Conservation (phyloP, 108 stramenopile genomes). For the Aureococcus anophagefferens region DNA sequence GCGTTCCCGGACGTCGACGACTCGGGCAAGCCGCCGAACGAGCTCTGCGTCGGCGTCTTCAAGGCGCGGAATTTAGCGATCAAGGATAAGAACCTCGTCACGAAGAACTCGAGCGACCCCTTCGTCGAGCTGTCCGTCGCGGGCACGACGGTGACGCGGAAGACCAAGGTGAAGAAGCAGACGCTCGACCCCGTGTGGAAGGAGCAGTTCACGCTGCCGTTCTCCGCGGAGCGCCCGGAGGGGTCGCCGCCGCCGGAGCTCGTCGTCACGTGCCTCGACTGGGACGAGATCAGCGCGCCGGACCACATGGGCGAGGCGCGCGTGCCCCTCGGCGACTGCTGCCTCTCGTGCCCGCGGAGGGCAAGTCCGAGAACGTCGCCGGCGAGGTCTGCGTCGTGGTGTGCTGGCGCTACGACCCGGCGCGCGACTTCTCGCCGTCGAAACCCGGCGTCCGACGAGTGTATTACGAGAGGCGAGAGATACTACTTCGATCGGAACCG, state of each 20-base stretch:
- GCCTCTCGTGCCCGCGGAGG: too few species aligned
- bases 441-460: too few species aligned
- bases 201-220: conserved; percentile 2
- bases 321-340: neutral
- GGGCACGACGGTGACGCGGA: neutral
- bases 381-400: neutral
- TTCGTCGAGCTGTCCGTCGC: neutral
- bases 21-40: neutral
- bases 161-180: conserved; percentile 6
- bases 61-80: conserved; percentile 3
- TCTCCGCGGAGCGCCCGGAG: conserved; percentile 2
- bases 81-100: conserved; percentile 12
- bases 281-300: neutral
- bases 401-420: conserved; percentile 2
- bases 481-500: too few species aligned
- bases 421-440: neutral
- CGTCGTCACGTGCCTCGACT: neutral
- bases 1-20: neutral
- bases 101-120: conserved; percentile 4
- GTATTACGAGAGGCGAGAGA: too few species aligned
- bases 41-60: conserved; percentile 5
- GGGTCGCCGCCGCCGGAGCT: neutral
- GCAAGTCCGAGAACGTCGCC: neutral
- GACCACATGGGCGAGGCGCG: conserved; percentile 4
- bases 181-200: conserved; percentile 9